phyloP scores from a whole-genome alignment of 495 filamentous ascomycete species.

The Penicillium pancosmium region DNA sequence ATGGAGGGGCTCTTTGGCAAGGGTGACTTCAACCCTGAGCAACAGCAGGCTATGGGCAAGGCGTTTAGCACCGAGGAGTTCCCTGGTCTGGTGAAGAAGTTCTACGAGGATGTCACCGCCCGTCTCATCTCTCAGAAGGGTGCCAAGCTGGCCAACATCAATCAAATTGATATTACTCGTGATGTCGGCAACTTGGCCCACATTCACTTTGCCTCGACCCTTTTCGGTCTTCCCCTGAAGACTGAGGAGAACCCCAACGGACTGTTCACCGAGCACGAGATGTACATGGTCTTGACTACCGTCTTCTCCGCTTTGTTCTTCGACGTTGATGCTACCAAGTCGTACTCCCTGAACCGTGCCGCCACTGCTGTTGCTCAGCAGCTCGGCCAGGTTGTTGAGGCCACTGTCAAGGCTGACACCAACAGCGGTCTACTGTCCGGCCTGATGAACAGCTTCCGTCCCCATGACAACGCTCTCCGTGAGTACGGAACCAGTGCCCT shows the following conservation, averaged over 20 bases:
- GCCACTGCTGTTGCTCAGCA: slow-evolving; percentile 63
- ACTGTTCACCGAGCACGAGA: slow-evolving; percentile 76
- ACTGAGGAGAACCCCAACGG: slow-evolving; percentile 67
- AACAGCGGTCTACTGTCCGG: slow-evolving; percentile 57
- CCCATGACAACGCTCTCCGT: slow-evolving; percentile 56
- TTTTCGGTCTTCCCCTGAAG: slow-evolving; percentile 77
- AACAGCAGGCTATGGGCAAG: slow-evolving; percentile 45
- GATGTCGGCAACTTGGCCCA: slow-evolving; percentile 77
- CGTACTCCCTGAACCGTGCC: slow-evolving; percentile 60
- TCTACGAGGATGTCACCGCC: slow-evolving; percentile 63
- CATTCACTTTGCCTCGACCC: slow-evolving; percentile 68
- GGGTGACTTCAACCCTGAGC: slow-evolving; percentile 52
- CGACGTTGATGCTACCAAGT: slow-evolving; percentile 55
- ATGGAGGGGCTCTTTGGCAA: slow-evolving; percentile 58
- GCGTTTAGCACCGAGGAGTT: slow-evolving; percentile 51
- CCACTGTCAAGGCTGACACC: slow-evolving; percentile 67
- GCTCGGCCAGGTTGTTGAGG: slow-evolving; percentile 62
- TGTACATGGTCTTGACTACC: slow-evolving; percentile 73
- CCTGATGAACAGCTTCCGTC: slow-evolving; percentile 57
- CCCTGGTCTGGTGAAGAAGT: slow-evolving; percentile 54
- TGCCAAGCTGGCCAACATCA: slow-evolving; percentile 58
- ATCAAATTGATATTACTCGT: slow-evolving; percentile 75
- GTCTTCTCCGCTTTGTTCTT: slow-evolving; percentile 63
- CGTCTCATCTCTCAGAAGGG: slow-evolving; percentile 65
- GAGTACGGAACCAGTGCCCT: slow-evolving; percentile 73